These are phyloP conservation scores for Colletotrichum sp. DNA, from an alignment of 2,329 filamentous ascomycete species.

Conservation along the genomic window DNA sequence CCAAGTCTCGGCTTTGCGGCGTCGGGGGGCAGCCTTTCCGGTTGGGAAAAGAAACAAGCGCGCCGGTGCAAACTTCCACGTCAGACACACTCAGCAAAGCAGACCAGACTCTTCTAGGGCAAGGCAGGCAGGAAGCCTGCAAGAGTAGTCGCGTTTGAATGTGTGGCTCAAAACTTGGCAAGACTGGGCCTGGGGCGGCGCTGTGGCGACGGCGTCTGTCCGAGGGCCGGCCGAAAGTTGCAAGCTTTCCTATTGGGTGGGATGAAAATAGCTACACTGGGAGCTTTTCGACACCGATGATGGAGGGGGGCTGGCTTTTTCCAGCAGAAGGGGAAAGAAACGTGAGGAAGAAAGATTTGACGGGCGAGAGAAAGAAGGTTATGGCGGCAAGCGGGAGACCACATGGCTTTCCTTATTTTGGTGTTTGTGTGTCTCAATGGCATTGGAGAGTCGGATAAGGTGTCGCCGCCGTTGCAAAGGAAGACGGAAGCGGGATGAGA, in stretches of 20 bases:
- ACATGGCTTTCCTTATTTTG: not conserved
- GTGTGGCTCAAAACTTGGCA: not conserved
- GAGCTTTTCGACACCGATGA: not conserved
- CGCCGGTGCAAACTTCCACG: not conserved
- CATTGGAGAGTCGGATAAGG: not conserved
- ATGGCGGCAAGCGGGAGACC: not conserved
- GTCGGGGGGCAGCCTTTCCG: not conserved
- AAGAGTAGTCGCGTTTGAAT: not conserved
- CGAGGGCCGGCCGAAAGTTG: not conserved
- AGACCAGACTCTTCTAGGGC: not conserved
- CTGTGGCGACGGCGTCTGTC: not conserved
- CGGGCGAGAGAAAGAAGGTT: slow-evolving; percentile 6
- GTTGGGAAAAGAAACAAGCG: not conserved
- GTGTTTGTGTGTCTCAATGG: not conserved
- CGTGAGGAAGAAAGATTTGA: not conserved
- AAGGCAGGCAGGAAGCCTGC: not conserved
- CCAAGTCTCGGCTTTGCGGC: not conserved
- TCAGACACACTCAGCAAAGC: not conserved
- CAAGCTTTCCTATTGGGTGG: not conserved
- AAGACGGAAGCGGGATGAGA: not conserved
- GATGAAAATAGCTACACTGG: not conserved
- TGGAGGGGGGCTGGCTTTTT: not conserved
- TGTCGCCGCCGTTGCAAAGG: not conserved
- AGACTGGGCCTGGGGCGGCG: not conserved
- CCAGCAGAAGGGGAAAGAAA: not conserved